Conservation (phyloP, 2,329 filamentous ascomycete genomes). For the Paramyrothecium sp. region DNA sequence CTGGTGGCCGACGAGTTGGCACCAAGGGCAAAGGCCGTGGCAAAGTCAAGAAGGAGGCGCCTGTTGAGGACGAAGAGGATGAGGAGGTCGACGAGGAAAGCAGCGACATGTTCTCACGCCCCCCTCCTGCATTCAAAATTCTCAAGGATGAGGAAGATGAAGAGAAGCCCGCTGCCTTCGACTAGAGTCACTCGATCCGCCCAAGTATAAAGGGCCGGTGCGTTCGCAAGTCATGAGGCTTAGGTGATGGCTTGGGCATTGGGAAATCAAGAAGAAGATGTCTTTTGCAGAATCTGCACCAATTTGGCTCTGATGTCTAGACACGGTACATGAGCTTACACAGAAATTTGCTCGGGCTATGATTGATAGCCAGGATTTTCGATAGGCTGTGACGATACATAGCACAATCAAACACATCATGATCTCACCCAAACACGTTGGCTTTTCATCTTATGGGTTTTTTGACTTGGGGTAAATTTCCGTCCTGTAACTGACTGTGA, state of each 20-base stretch:
- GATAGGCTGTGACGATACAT: neutral
- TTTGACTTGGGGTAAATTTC: no score
- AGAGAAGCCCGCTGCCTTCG: neutral
- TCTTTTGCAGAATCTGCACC: no score
- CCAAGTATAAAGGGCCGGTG: neutral
- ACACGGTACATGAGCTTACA: no score
- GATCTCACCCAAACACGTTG: no score
- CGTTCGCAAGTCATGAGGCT: neutral
- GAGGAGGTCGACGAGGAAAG: constrained; percentile 3
- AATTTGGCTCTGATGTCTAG: no score
- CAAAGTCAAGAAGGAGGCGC: constrained; percentile 21
- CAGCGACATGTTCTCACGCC: neutral
- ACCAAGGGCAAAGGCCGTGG: constrained; percentile 17
- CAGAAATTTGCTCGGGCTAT: neutral
- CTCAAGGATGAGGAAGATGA: constrained; percentile 16
- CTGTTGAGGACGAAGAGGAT: constrained; percentile 1
- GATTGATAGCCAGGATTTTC: neutral
- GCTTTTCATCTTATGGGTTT: no score
- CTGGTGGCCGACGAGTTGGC: constrained; percentile 15
- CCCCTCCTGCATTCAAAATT: constrained; percentile 10
- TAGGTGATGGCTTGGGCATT: neutral
- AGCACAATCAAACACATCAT: no score
- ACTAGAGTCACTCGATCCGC: neutral
- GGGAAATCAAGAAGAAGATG: no score
- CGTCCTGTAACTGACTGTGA: no score